Conservation (phyloP, 2,329 filamentous ascomycete species). For the Pseudopyrenochaeta lycopersici region DNA sequence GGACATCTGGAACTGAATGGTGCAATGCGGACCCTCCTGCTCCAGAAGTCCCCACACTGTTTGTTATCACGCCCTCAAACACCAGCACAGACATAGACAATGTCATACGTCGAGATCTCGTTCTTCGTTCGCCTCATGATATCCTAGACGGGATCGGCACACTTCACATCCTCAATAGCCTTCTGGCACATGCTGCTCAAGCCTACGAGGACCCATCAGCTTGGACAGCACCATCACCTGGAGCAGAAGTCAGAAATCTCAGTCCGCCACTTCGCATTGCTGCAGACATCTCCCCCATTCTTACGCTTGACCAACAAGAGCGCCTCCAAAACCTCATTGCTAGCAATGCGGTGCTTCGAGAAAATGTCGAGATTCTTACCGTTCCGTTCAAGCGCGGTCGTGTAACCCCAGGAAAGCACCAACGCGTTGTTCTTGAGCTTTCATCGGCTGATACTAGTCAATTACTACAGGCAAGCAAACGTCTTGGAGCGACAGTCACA, state of each 20-base stretch:
- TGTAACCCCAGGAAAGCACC: constrained; percentile 13
- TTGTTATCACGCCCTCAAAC: constrained; percentile 34
- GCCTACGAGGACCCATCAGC: constrained; percentile 21
- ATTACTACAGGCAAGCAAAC: constrained; percentile 15
- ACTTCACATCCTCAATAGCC: constrained; percentile 46
- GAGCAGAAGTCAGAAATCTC: constrained; percentile 40
- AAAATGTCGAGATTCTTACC: constrained; percentile 2
- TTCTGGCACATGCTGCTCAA: constrained; percentile 30
- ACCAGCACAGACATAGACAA: not conserved
- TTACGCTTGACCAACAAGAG: constrained; percentile 2
- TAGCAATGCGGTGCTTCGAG: constrained; percentile 3
- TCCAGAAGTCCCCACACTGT: constrained; percentile 44
- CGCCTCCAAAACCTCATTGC: constrained; percentile 5
- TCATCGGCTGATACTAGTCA: constrained; percentile 3
- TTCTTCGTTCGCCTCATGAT: constrained; percentile 52
- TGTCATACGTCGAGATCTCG: constrained; percentile 38
- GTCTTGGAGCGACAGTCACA: constrained; percentile 9
- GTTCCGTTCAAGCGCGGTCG: constrained; percentile 10
- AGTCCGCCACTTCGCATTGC: constrained; percentile 18
- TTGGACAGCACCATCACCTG: constrained; percentile 14
- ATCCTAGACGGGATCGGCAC: constrained; percentile 55
- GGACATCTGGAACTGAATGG: constrained; percentile 42
- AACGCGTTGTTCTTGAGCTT: constrained; percentile 12
- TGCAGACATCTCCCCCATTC: constrained; percentile 9
- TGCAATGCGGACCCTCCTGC: constrained; percentile 49